Conservation (phyloP, 2,329 filamentous ascomycete species). For the Balansia obtecta region DNA sequence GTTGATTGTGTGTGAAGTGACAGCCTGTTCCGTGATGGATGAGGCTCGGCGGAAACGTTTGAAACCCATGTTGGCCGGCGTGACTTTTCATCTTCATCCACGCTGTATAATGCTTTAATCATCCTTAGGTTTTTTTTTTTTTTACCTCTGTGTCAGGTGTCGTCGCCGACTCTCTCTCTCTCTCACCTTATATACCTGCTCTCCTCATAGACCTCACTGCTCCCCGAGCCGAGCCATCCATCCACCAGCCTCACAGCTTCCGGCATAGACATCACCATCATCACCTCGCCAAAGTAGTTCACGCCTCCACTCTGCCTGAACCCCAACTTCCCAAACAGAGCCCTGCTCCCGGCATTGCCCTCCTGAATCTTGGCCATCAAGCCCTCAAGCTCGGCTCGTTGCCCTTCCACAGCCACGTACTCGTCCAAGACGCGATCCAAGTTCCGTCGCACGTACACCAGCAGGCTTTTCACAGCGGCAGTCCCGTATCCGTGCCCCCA, state of each 20-base stretch:
- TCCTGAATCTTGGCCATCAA: conserved; percentile 49
- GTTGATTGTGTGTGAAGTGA: too few relatives aligned
- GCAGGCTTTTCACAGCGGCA: conserved; percentile 52
- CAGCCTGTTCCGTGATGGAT: too few relatives aligned
- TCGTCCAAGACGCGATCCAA: conserved; percentile 39
- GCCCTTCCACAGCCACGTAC: conserved; percentile 18
- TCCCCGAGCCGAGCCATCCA: conserved; percentile 12
- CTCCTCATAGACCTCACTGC: conserved; percentile 12
- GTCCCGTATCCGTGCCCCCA: conserved; percentile 54
- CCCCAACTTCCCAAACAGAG: conserved; percentile 38
- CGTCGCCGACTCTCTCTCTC: too few relatives aligned
- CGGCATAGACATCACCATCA: conserved; percentile 30
- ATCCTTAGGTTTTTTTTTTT: too few relatives aligned
- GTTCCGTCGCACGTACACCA: conserved; percentile 53
- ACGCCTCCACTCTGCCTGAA: conserved; percentile 38
- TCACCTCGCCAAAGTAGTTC: conserved; percentile 50
- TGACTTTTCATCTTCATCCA: too few relatives aligned
- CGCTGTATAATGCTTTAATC: too few relatives aligned
- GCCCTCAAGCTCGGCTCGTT: conserved; percentile 9
- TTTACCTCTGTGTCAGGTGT: too few relatives aligned
- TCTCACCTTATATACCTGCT: conserved; percentile 9
- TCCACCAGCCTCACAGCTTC: conserved; percentile 11
- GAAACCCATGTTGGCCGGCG: too few relatives aligned
- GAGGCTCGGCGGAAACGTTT: too few relatives aligned
- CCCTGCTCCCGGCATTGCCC: conserved; percentile 37